Evolutionary conservation across 805 yeast species (phyloP), one percentile per base, ranked within the genome.

Genomic region (Saccharomycopsis schoenii): DNA sequence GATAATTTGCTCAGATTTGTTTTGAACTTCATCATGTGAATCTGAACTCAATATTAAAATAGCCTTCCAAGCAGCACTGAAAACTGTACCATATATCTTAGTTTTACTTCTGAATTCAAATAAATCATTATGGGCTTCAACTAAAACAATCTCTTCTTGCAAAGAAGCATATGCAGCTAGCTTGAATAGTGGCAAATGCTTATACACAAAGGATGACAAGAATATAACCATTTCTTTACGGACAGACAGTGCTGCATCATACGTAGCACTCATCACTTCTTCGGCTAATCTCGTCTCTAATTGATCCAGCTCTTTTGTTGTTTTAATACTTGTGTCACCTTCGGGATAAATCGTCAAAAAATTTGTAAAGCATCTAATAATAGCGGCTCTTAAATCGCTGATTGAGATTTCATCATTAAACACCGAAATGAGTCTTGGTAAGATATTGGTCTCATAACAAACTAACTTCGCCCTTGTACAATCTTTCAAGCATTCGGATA

Each of bases 361-460:
- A 43, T 84, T 81, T 3, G 90, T 82, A 57, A 93, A 74, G 0
- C 96, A 88, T 40, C 84, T 75, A 12, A 94, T 74, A 3, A 89
- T 82, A 0, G 97, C 89, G 0, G 97, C 87, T 60, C 98, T 77
- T 1, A 94, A 96, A 71, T 94, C 99, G 0, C 98, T 97, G 56
- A 93, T 90, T 0, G 97, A 97, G 69, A 94, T 55, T 24, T 60
- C 42, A 37, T 61, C 98, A 64, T 81, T 82, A 17, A 91, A 77
- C 47, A 88, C 73, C 25, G 75, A 75, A 39, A 84, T 70, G 36
- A 93, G 67, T 65, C 80, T 79, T 24, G 78, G 82, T 15, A 86
- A 72, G 25, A 83, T 80, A 0, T 87, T 87, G 60, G 84, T 86
- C 65, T 85, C 82, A 66, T 83, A 79, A 29, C 86, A 83, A 25